These are phyloP conservation scores for Russula brevipes DNA, from an alignment of 768 basidiomycete species.

Conservation along the genomic window DNA sequence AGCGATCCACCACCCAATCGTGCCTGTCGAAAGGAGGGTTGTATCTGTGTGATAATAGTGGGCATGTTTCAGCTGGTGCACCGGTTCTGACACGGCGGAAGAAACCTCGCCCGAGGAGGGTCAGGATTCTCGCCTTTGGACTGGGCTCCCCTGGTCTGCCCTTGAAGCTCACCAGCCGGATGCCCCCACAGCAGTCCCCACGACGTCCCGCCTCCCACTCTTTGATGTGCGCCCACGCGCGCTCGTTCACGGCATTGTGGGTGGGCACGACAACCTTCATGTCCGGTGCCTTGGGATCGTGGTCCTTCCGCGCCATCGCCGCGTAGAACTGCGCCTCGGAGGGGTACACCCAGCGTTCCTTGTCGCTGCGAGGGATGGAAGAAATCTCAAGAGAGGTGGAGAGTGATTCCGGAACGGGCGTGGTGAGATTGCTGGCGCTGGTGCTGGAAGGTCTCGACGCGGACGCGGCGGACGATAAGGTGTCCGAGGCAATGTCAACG, in stretches of 20 bases:
- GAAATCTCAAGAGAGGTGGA: conserved; percentile 76
- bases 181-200: conserved; percentile 74
- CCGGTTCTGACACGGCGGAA: background rate
- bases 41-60: conserved; percentile 50
- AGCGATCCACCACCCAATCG: conserved; percentile 95
- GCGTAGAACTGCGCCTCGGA: conserved; percentile 98
- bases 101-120: conserved; percentile 71
- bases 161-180: conserved; percentile 84
- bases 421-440: background rate
- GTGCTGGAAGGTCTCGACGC: background rate
- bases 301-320: conserved; percentile 95
- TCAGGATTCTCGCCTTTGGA: conserved; percentile 76
- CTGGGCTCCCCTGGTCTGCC: conserved; percentile 78
- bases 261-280: conserved; percentile 97
- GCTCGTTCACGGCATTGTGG: conserved; percentile 96
- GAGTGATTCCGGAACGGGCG: conserved; percentile 33
- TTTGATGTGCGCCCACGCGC: conserved; percentile 47
- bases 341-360: conserved; percentile 92
- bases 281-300: conserved; percentile 79
- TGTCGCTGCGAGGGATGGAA: conserved; percentile 72
- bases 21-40: conserved; percentile 95
- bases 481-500: conserved; percentile 30
- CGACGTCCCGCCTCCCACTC: conserved; percentile 65
- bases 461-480: background rate
- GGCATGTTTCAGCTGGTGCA: conserved; percentile 12